Conservation (phyloP, 2,329 filamentous ascomycete species). For the Graphilbum sp. region DNA sequence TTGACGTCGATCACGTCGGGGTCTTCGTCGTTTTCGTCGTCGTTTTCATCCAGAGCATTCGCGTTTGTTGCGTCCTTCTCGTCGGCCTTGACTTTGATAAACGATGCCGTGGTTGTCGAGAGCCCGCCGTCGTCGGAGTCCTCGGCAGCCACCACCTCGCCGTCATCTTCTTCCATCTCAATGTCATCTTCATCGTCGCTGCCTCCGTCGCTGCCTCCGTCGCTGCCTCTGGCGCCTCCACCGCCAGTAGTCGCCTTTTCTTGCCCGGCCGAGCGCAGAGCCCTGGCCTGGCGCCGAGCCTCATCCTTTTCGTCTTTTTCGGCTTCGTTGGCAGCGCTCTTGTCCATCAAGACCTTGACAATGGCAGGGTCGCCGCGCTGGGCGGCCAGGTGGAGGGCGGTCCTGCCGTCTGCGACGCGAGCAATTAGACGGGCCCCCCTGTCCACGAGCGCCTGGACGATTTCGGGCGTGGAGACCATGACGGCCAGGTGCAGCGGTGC, state of each 20-base stretch:
- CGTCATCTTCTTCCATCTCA: constrained; percentile 22
- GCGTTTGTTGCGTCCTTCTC: too few species aligned
- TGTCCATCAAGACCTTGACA: constrained; percentile 54
- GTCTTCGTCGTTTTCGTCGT: constrained; percentile 41
- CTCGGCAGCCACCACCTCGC: constrained; percentile 28
- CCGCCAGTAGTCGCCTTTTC: too few species aligned
- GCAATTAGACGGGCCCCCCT: constrained; percentile 57
- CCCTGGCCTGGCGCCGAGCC: constrained; percentile 3
- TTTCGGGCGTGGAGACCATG: constrained; percentile 47
- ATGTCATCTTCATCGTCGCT: constrained; percentile 12
- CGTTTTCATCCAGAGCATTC: too few species aligned
- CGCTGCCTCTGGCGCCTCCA: too few species aligned
- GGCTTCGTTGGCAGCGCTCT: constrained; percentile 59
- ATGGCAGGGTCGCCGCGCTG: constrained; percentile 52
- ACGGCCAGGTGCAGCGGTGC: constrained; percentile 65
- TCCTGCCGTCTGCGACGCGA: constrained; percentile 62
- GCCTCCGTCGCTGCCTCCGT: background rate
- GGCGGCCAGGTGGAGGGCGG: constrained; percentile 69
- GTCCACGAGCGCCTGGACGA: constrained; percentile 57
- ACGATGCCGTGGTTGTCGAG: constrained; percentile 52
- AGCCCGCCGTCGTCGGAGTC: constrained; percentile 33
- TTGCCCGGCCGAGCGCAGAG: too few species aligned
- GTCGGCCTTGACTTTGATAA: constrained; percentile 53
- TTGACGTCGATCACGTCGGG: constrained; percentile 72
- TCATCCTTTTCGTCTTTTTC: constrained; percentile 44